Evolutionary conservation across 345 rosid species (phyloP), one percentile per base, ranked within the genome.

Genomic region (Hibiscus tridactylites): DNA sequence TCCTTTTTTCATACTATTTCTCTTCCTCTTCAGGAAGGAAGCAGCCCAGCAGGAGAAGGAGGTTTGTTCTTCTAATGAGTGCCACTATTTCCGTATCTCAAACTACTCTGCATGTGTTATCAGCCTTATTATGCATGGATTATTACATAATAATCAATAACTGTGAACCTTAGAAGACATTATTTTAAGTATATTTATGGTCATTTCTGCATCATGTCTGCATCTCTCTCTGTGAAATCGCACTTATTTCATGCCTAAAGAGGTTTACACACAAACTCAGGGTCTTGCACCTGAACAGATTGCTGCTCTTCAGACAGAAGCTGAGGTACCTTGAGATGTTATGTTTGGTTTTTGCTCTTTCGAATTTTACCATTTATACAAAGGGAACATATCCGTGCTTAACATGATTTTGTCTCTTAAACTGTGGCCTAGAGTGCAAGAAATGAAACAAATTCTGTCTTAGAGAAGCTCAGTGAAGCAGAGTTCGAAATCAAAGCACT

Each of bases 21-120:
- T 73, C 77, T 77, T 54, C 37, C 74, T 73, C 73, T 83, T 65
- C 85, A 93, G 98, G 78, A 93, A 93, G 81, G 98, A 91, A 80
- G 96, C 94, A 74, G 91, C 92, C 70, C 77, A 91, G 82, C 98
- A 88, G 71, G 93, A 89, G 74, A 85, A 88, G 82, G 98, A 93
- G 98, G 98, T 93, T 54, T 65, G 90, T 79, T 28, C n/a, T 73
- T 46, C 54, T 65, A 65, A 71, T 35, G 33, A 57, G 6, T 24
- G n/a, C 33, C 7, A 37, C 61, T 21, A 19, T 29, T 54, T 67
- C 15, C 15, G 19, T 61, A 39, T 7, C 42, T 13, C 31, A 6
- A 65, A 57, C 52, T 62, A 24, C 61, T 49, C 58, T 61, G 11
- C 62, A 33, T 33, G 61, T 13, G 31, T 29, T 29, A 39, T 21